These are phyloP conservation scores for Acorus gramineus DNA, from an alignment of 106 monocot genomes.

Conservation along the genomic window DNA sequence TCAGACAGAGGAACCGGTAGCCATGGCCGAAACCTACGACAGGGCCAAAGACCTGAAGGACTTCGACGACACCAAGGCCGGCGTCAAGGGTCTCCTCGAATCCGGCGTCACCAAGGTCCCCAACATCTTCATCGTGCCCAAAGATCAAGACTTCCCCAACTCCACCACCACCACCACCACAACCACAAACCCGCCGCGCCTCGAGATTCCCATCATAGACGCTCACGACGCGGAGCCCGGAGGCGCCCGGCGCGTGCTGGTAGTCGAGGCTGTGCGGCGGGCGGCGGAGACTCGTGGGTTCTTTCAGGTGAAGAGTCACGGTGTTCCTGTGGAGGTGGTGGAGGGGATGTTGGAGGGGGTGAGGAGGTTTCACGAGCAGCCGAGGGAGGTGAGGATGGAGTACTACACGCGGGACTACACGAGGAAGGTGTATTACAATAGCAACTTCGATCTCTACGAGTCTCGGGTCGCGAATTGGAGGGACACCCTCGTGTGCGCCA, in stretches of 20 bases:
- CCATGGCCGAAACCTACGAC: too few relatives aligned
- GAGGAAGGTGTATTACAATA: slow-evolving; percentile 9
- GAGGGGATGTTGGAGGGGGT: slow-evolving; percentile 11
- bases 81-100: too few relatives aligned
- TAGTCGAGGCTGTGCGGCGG: slow-evolving; percentile 1
- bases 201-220: slow-evolving; percentile 13
- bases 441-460: slow-evolving; percentile 40
- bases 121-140: too few relatives aligned
- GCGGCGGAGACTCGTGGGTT: slow-evolving; percentile 17
- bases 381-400: slow-evolving; percentile 3
- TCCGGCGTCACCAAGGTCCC: too few relatives aligned
- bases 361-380: slow-evolving; percentile 18
- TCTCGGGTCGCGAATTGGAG: slow-evolving; percentile 36
- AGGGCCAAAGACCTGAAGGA: too few relatives aligned
- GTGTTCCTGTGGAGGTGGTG: slow-evolving; percentile 6
- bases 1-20: too few relatives aligned
- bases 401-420: slow-evolving; percentile 11
- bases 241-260: not conserved
- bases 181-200: not conserved
- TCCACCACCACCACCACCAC: not conserved
- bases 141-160: too few relatives aligned
- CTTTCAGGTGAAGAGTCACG: slow-evolving; percentile 28
- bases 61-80: too few relatives aligned
- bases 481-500: slow-evolving; percentile 24
- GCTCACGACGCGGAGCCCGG: not conserved